Base-by-base conservation (phyloP, 2,329 filamentous ascomycete species). In the Fragosphaeria purpurea region DNA sequence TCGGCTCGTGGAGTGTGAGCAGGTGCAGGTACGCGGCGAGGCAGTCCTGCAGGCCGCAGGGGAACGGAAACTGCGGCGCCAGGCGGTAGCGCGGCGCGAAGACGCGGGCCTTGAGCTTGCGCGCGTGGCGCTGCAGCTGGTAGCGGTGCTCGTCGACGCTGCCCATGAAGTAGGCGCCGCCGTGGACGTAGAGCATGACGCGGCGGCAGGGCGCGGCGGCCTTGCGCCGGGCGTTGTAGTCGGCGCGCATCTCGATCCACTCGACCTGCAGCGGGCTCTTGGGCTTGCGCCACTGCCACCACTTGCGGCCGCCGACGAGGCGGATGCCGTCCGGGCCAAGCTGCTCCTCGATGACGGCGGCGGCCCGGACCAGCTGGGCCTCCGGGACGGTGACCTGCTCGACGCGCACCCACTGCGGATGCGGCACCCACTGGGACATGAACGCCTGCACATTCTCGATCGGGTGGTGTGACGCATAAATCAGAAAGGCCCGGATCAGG, bases 91-190 rank as follows among this genome's bases (percentile, higher is more conserved):
- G 75, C 5, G 91, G 86, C 31, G 91, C 89, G 65, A 97, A 82
- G 7, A 96, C 85, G 50, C 89, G 78, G 13, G 89, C 91, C 66
- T 93, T 89, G 54, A 98, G 75, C 69, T 97, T 97, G 49, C 93
- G 79, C 33, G 93, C 93, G 74, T 97, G 90, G 46, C 91, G 79
- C 67, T 98, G 93, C 75, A 98, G 82, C 73, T 97, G 91, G 68
- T 97, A 97, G n/a, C 93, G 83, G 70, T 97, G 93, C 66, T 95
- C 90, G 62, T 96, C 90, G 39, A 96, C 84, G 59, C 88, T 94
- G 11, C 93, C 91, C 64, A 98, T 97, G 68, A 84, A 98, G 68
- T 95, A 97, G 22, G 86, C 91, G 6, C 91, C 91, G 11, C 93
- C 93, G 62, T 97, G 93, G 30, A 97, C 75, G 67, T 97, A 97